These are phyloP conservation scores for Aeminium ludgeri DNA, from an alignment of 495 filamentous ascomycete species.

Conservation along the genomic window DNA sequence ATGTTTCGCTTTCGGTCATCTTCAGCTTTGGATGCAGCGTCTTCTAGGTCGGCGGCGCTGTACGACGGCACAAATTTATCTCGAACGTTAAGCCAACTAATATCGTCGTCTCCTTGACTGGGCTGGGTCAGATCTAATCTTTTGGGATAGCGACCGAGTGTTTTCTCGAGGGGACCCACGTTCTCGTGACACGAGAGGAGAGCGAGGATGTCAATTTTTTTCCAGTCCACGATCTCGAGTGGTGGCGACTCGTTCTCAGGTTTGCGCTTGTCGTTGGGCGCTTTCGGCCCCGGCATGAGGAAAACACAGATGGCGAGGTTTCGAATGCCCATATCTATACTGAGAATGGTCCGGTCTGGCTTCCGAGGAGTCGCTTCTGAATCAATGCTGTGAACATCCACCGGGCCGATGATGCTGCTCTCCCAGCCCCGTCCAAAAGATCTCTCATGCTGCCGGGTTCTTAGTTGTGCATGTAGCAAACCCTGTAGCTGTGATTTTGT, in stretches of 20 bases:
- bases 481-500: constrained; percentile 29
- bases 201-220: background rate
- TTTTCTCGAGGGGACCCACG: too few species aligned
- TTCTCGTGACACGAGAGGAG: background rate
- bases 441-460: background rate
- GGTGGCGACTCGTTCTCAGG: background rate
- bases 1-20: background rate
- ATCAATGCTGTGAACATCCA: constrained; percentile 1
- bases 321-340: constrained; percentile 75
- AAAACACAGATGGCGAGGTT: constrained; percentile 56
- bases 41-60: too few species aligned
- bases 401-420: too few species aligned
- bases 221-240: background rate
- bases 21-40: background rate
- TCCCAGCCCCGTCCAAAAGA: too few species aligned
- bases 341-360: too few species aligned
- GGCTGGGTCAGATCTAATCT: too few species aligned
- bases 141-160: too few species aligned
- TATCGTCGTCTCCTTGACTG: too few species aligned
- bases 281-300: background rate
- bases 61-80: too few species aligned
- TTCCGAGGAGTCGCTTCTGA: too few species aligned
- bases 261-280: background rate
- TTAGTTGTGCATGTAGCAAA: background rate
- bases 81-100: too few species aligned